Evolutionary conservation across 768 basidiomycete genomes (phyloP), one percentile per base, ranked within the genome.

Genomic region (Ramaria sp.): DNA sequence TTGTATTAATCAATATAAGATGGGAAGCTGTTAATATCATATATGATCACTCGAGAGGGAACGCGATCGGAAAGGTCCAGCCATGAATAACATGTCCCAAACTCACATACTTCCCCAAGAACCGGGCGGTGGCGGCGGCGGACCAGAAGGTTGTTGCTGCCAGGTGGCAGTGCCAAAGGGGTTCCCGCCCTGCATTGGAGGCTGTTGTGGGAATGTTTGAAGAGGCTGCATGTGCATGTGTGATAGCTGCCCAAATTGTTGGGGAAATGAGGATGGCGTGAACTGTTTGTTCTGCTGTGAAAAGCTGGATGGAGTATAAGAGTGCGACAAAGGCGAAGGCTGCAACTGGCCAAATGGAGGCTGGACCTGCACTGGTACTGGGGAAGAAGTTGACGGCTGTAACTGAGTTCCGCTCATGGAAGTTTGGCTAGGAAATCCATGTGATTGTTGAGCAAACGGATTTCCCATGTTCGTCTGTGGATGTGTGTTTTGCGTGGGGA

Each of bases 281-380:
- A 50, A 50, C 30, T 50, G 48, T 36, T 50, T 30, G 30, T 50
- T 30, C 48, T 50, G 48, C 24, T 50, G 48, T 22, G 28, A 32
- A 20, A 37, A 50, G 9, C 1, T 16, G 15, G 32, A 6, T 18
- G 48, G 28, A 32, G 34, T 37, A n/a, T 50, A 50, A 1, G 48
- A 50, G 20, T 50, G 48, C 30, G 48, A 30, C 30, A 34, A 37
- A 7, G 30, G 34, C 25, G 48, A 37, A 2, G 20, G 13, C 8
- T 30, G 36, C 6, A 28, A 28, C 28, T 50, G 48, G 1, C 28
- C 27, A 32, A 34, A 50, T 12, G 48, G 34, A 22, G 34, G 13
- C 32, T 50, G 48, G 30, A 32, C 34, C 4, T 15, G 30, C 10
- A 12, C 28, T 37, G 7, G 36, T 24, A 30, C 24, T 10, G n/a